Percentiles rank a stretch among this genome's conserved stretches.
Evolutionary conservation across 805 yeast genomes (phyloP).

Genomic region (Millerozyma acaciae): DNA sequence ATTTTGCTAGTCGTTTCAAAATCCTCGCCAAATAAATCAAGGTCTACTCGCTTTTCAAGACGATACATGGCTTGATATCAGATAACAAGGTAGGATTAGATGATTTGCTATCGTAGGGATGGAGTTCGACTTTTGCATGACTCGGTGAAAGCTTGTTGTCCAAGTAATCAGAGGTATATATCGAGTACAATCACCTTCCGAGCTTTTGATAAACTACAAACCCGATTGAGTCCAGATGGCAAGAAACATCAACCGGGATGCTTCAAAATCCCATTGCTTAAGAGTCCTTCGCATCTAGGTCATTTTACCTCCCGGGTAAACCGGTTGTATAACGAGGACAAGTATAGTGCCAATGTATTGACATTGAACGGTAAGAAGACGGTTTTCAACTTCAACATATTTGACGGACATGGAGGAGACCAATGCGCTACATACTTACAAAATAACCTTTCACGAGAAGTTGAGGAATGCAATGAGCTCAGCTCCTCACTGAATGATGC

Average conservation of each 20-base stretch:
- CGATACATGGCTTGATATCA: too few relatives aligned
- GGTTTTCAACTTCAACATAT: conserved; percentile 65
- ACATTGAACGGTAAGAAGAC: conserved; percentile 19
- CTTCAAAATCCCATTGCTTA: conserved; percentile 52
- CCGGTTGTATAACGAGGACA: conserved; percentile 78
- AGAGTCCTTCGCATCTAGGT: conserved; percentile 74
- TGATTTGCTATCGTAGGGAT: too few relatives aligned
- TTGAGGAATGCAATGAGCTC: conserved; percentile 42
- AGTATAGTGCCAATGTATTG: conserved; percentile 62
- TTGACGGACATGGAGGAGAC: conserved; percentile 94
- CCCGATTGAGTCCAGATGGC: too few relatives aligned
- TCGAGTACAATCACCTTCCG: conserved; percentile 27
- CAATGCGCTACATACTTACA: conserved; percentile 64
- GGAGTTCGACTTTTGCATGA: too few relatives aligned
- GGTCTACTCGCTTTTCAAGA: too few relatives aligned
- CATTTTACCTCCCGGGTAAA: conserved; percentile 74
- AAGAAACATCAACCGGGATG: conserved; percentile 15
- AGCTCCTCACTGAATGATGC: conserved; percentile 20
- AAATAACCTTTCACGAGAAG: conserved; percentile 45
- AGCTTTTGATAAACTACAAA: conserved; percentile 17
- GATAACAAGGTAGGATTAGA: too few relatives aligned
- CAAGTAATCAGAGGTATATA: conserved; percentile 5
- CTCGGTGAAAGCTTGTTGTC: too few relatives aligned
- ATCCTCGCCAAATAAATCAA: too few relatives aligned
- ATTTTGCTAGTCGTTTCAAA: too few relatives aligned